Evolutionary conservation across 768 basidiomycete species (phyloP).

Genomic region (Hygrocybe coccinea): DNA sequence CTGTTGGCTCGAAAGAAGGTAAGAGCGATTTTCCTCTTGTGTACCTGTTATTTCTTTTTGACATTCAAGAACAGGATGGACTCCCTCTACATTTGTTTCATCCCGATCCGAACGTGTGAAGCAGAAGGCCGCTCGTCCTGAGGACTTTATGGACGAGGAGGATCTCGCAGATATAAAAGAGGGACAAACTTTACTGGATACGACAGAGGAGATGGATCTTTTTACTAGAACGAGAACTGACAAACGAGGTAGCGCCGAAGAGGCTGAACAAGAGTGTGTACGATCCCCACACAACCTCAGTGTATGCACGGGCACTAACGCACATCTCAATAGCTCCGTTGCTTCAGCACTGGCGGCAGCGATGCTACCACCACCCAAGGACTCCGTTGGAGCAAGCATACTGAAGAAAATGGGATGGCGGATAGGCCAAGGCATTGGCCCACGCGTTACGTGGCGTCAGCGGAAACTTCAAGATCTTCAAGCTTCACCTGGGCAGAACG

Average conservation of each 20-base stretch:
- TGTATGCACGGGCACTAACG: background rate
- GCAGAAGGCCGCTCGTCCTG: conserved; percentile 56
- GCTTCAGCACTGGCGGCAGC: conserved; percentile 57
- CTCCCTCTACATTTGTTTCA: conserved; percentile 88
- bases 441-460: conserved; percentile 73
- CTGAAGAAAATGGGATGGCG: conserved; percentile 97
- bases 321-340: conserved; percentile 46
- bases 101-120: conserved; percentile 75
- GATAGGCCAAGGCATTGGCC: conserved; percentile 88
- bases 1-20: conserved; percentile 96
- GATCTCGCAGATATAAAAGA: conserved; percentile 82
- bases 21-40: conserved; percentile 9
- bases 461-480: conserved; percentile 67
- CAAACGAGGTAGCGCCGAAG: conserved; percentile 32
- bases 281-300: background rate
- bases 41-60: background rate
- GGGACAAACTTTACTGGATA: conserved; percentile 67
- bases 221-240: conserved; percentile 50
- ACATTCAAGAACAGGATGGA: conserved; percentile 72
- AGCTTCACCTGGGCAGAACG: conserved; percentile 32
- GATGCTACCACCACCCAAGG: conserved; percentile 67
- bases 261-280: conserved; percentile 54
- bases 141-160: conserved; percentile 99
- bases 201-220: conserved; percentile 72
- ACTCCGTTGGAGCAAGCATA: conserved; percentile 79